These are phyloP conservation scores for Debaryomyces hansenii DNA, from an alignment of 805 yeast genomes.

Conservation along the genomic window DNA sequence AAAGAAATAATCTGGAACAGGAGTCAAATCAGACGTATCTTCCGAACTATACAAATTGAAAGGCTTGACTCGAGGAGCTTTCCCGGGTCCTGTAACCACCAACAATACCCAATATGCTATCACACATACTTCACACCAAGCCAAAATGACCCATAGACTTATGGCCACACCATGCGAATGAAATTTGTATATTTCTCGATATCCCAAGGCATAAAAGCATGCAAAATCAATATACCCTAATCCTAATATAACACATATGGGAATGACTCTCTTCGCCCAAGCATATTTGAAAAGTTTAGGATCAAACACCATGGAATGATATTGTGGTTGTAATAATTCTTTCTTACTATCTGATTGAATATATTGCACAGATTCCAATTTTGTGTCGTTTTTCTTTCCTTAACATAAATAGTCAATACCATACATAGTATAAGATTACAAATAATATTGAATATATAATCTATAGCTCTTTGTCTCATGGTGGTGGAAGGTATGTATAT, in stretches of 20 bases:
- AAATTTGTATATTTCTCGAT: conserved; percentile 31
- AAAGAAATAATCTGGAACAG: conserved; percentile 58
- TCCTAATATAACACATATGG: conserved; percentile 24
- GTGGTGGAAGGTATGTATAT: conserved; percentile 11
- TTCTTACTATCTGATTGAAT: no score
- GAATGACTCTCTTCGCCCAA: conserved; percentile 22
- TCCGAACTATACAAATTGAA: conserved; percentile 25
- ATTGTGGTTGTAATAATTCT: neutral
- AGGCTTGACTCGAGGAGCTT: conserved; percentile 34
- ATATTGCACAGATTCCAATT: neutral
- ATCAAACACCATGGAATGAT: conserved; percentile 4
- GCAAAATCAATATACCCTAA: conserved; percentile 46
- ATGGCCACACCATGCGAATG: conserved; percentile 34
- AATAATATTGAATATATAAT: no score
- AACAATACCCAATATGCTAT: conserved; percentile 47
- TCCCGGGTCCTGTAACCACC: conserved; percentile 59
- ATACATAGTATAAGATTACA: no score
- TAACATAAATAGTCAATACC: no score
- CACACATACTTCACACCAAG: conserved; percentile 18
- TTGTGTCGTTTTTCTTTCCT: neutral
- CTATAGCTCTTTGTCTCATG: neutral
- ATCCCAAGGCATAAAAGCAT: conserved; percentile 45
- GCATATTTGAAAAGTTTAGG: conserved; percentile 3
- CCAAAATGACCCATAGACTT: conserved; percentile 33
- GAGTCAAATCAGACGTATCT: conserved; percentile 17